Evolutionary conservation across 306 rosid species (phyloP), one percentile per base, ranked within the genome.

Genomic region (Begonia fuchsioides): DNA sequence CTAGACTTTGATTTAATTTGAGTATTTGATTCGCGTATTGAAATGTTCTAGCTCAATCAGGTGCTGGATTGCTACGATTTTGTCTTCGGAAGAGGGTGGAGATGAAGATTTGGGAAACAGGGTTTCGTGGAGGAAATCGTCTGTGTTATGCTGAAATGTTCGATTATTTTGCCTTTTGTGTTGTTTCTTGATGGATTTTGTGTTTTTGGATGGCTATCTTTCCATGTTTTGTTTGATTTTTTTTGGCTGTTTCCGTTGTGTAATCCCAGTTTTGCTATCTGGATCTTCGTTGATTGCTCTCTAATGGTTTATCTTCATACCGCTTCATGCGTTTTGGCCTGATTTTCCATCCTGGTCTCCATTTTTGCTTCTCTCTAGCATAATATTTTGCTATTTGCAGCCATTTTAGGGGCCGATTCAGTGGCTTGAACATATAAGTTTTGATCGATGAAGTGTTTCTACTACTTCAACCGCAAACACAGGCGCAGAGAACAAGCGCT

Each of bases 371-470:
- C n/a, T n/a, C 35, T 26, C 12, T 52, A 15, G n/a, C n/a, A n/a
- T n/a, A n/a, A n/a, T n/a, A 13, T 43, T 8, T 54, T 38, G 1
- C n/a, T 54, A 13, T 16, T 40, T 26, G 35, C 35, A 26, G 35
- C 35, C 35, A 8, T 26, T 26, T 26, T 26, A 26, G 35, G 7
- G 35, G 35, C 7, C 7, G 35, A 26, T 26, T 26, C 35, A 26
- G 35, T 3, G 0, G 35, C 5, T 6, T 26, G 35, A 35, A 47
- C 19, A 39, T 2, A 47, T 57, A 10, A 47, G 43, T 48, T 66
- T 46, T 39, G 32, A 43, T n/a, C 50, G 56, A 86, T 86, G 96
- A 81, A 76, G 72, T 86, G 96, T 55, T 79, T 86, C 71, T 64
- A 39, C 71, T 70, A 74, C 54, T 76, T 82, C 56, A 79, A 55